A percentile compares a stretch with the other conserved stretches of the same genome.
Conservation (phyloP, 2,329 filamentous ascomycete species). For the Lasiodiplodia hormozganensis region DNA sequence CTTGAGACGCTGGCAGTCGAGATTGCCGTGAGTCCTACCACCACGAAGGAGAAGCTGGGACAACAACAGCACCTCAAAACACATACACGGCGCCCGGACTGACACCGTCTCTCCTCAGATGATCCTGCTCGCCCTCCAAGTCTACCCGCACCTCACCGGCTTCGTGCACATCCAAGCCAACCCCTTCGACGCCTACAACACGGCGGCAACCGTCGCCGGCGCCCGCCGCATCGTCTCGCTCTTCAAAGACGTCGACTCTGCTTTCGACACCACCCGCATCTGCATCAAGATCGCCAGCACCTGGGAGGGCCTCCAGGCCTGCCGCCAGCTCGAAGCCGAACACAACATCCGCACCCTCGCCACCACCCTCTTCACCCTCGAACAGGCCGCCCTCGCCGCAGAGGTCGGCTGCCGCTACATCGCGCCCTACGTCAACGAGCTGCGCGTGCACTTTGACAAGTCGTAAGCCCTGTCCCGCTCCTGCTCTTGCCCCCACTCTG, state of each 20-base stretch:
- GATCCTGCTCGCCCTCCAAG: constrained; percentile 61
- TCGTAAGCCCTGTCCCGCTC: neutral
- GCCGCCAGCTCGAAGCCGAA: constrained; percentile 58
- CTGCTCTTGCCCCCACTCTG: no score
- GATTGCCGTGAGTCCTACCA: constrained; percentile 54
- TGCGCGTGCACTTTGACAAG: constrained; percentile 61
- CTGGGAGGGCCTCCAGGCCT: constrained; percentile 69
- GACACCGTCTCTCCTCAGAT: constrained; percentile 48
- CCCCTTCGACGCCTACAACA: constrained; percentile 61
- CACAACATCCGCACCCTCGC: constrained; percentile 65
- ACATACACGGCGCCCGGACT: neutral
- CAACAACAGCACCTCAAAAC: neutral
- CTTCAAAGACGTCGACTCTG: constrained; percentile 53
- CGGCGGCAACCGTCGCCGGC: constrained; percentile 52
- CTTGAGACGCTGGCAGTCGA: constrained; percentile 62
- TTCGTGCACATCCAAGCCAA: constrained; percentile 67
- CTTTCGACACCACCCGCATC: constrained; percentile 50
- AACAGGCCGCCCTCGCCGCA: constrained; percentile 65
- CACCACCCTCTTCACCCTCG: constrained; percentile 68
- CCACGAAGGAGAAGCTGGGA: neutral
- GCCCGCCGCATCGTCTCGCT: constrained; percentile 55
- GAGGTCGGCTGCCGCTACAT: constrained; percentile 67
- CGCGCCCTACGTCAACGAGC: constrained; percentile 69
- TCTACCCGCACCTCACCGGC: constrained; percentile 58
- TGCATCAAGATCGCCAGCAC: constrained; percentile 70